Evolutionary conservation across 805 yeast species (phyloP).

Genomic region (Wickerhamiella hasegawae): DNA sequence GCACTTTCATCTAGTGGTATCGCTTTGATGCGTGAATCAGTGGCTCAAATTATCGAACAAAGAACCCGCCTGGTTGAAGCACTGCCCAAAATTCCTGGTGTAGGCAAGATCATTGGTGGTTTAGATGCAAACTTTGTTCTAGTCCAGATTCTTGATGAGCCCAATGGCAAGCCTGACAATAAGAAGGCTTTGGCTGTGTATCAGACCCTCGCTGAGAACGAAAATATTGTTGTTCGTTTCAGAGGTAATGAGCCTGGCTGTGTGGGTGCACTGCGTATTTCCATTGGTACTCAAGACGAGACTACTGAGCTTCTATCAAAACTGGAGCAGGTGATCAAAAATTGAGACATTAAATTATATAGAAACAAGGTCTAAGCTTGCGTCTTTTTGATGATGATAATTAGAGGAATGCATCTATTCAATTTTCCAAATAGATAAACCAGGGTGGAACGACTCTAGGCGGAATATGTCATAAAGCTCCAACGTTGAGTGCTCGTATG

Average conservation of each 20-base stretch:
- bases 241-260: slow-evolving; percentile 88
- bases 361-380: background rate
- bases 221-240: slow-evolving; percentile 73
- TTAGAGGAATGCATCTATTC: background rate
- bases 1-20: slow-evolving; percentile 52
- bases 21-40: slow-evolving; percentile 38
- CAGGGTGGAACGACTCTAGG: slow-evolving; percentile 37
- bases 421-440: slow-evolving; percentile 22
- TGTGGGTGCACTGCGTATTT: slow-evolving; percentile 69
- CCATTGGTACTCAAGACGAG: slow-evolving; percentile 74
- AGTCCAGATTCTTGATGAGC: slow-evolving; percentile 46
- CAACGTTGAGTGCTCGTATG: slow-evolving; percentile 40
- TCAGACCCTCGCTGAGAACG: slow-evolving; percentile 48
- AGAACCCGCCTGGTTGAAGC: slow-evolving; percentile 37
- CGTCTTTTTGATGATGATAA: background rate
- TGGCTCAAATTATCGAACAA: slow-evolving; percentile 35
- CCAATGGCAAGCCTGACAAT: slow-evolving; percentile 47
- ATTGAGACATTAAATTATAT: background rate
- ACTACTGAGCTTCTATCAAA: slow-evolving; percentile 40
- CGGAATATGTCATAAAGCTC: slow-evolving; percentile 52
- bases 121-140: slow-evolving; percentile 82
- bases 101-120: slow-evolving; percentile 63
- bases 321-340: slow-evolving; percentile 22
- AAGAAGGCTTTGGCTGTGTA: slow-evolving; percentile 52
- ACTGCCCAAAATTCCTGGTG: slow-evolving; percentile 39